Evolutionary conservation across 2,329 filamentous ascomycete species (phyloP).

Genomic region (Paradendryphiella salina): DNA sequence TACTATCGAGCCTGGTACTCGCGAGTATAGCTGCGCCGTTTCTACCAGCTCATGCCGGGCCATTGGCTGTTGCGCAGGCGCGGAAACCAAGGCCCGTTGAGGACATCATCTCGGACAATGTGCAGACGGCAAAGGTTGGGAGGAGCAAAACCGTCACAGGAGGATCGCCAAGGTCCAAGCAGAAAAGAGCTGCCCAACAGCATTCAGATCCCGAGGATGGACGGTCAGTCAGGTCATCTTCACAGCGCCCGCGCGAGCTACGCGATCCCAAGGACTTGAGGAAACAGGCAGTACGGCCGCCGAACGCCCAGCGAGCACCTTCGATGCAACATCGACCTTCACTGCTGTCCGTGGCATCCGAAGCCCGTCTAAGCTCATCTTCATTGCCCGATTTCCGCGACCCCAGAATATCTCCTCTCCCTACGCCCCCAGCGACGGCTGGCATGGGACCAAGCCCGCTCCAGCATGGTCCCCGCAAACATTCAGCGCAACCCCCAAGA

Average conservation of each 20-base stretch:
- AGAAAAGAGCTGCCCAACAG: constrained; percentile 46
- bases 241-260: constrained; percentile 29
- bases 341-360: constrained; percentile 59
- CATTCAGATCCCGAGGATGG: constrained; percentile 45
- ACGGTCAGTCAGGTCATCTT: constrained; percentile 46
- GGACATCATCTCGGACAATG: constrained; percentile 64
- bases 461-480: constrained; percentile 51
- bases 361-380: constrained; percentile 68
- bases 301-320: constrained; percentile 23
- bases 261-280: constrained; percentile 36
- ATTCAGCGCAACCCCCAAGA: constrained; percentile 60
- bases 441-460: constrained; percentile 44
- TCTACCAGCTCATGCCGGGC: constrained; percentile 76
- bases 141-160: constrained; percentile 71
- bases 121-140: constrained; percentile 59
- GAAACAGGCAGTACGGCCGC: constrained; percentile 33
- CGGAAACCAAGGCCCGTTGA: constrained; percentile 69
- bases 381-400: constrained; percentile 66
- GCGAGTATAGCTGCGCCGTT: constrained; percentile 75
- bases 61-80: constrained; percentile 79
- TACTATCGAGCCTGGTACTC: constrained; percentile 78
- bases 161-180: constrained; percentile 49
- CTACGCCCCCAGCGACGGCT: constrained; percentile 48
- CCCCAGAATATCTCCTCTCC: constrained; percentile 50
- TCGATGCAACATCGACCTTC: constrained; percentile 50